Evolutionary conservation across 176 grass and related monocot genomes (phyloP).

Genomic region (Otatea glauca): DNA sequence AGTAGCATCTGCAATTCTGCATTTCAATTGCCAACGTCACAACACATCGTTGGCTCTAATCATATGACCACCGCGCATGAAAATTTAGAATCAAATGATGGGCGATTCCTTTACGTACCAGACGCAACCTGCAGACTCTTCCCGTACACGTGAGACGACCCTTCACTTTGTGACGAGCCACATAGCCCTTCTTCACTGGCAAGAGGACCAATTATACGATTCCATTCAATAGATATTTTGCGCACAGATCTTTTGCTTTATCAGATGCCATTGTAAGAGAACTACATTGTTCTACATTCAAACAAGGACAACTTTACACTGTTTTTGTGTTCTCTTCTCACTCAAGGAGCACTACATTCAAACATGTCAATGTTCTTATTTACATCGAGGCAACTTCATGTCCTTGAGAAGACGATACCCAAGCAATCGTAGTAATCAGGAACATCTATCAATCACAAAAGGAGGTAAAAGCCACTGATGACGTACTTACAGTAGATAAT

Average conservation of each 20-base stretch:
- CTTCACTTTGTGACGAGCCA: neutral
- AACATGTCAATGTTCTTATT: slow-evolving; percentile 46
- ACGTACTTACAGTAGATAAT: slow-evolving; percentile 54
- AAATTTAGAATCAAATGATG: neutral
- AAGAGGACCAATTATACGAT: neutral
- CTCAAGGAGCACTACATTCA: slow-evolving; percentile 32
- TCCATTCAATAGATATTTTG: neutral
- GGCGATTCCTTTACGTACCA: neutral
- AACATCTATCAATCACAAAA: slow-evolving; percentile 40
- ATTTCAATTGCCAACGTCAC: neutral
- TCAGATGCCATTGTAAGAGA: neutral
- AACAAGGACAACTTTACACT: neutral
- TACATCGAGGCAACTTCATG: slow-evolving; percentile 47
- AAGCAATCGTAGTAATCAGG: slow-evolving; percentile 20
- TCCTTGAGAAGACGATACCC: slow-evolving; percentile 32
- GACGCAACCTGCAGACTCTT: neutral
- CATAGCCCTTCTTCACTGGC: neutral
- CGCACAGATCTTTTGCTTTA: neutral
- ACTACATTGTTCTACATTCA: neutral
- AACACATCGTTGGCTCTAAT: neutral
- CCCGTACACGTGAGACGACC: neutral
- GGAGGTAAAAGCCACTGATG: slow-evolving; percentile 25
- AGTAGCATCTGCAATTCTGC: neutral
- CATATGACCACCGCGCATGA: neutral
- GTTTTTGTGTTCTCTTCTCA: slow-evolving; percentile 7